A percentile compares a stretch with the other conserved stretches of the same genome.
phyloP scores from a whole-genome alignment of 768 basidiomycete genomes.

The Hortiboletus campestris region DNA sequence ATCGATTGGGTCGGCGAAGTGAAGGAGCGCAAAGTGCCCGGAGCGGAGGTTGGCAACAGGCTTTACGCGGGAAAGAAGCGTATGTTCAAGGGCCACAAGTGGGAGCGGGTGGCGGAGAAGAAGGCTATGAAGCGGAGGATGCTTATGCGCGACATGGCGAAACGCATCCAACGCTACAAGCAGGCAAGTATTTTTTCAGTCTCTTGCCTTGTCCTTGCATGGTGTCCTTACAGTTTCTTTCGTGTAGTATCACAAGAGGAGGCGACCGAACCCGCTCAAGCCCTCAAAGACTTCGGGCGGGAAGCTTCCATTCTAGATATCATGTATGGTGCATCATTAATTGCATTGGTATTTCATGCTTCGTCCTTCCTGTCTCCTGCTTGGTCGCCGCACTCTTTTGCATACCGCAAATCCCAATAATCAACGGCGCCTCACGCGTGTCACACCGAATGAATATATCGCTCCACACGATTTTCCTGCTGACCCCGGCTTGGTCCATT shows the following conservation, averaged over 20 bases:
- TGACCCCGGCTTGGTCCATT: background rate
- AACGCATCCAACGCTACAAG: conserved; percentile 65
- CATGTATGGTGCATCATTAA: conserved; percentile 4
- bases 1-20: conserved; percentile 43
- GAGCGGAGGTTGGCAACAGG: conserved; percentile 56
- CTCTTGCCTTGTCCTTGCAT: background rate
- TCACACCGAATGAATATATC: background rate
- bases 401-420: background rate
- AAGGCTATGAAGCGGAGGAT: conserved; percentile 48
- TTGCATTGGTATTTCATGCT: background rate
- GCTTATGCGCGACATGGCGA: conserved; percentile 67
- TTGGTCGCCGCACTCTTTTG: background rate
- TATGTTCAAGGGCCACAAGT: conserved; percentile 95
- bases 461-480: background rate
- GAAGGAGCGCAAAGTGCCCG: conserved; percentile 40
- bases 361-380: background rate
- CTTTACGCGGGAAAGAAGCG: conserved; percentile 74
- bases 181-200: conserved; percentile 41
- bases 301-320: conserved; percentile 58
- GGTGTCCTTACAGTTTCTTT: background rate
- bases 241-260: conserved; percentile 33
- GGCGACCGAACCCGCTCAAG: conserved; percentile 58
- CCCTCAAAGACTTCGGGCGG: conserved; percentile 44
- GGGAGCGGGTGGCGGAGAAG: conserved; percentile 61
- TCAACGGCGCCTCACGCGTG: background rate